phyloP scores from a whole-genome alignment of 805 yeast species.

The Isabelozyma heimii region DNA sequence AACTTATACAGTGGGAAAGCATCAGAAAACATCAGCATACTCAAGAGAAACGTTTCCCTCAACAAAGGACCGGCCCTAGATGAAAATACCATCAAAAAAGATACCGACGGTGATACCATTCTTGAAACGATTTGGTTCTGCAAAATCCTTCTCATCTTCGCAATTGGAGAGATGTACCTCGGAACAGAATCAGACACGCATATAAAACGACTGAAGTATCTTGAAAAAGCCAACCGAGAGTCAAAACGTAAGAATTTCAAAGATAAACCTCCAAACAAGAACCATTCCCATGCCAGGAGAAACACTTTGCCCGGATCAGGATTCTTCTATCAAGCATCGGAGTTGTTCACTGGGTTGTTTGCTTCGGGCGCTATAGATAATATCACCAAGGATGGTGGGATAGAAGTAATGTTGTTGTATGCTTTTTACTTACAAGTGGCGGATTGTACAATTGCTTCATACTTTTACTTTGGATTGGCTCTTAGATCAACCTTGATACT shows the following conservation, averaged over 20 bases:
- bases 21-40: constrained; percentile 34
- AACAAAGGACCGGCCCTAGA: constrained; percentile 25
- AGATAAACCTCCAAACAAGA: constrained; percentile 14
- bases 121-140: constrained; percentile 81
- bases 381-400: constrained; percentile 74
- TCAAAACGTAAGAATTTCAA: constrained; percentile 7
- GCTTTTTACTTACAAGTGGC: constrained; percentile 83
- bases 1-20: constrained; percentile 56
- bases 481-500: constrained; percentile 66
- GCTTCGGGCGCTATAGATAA: constrained; percentile 80
- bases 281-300: constrained; percentile 13
- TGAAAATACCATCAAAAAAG: constrained; percentile 42
- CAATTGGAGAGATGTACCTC: constrained; percentile 78
- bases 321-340: constrained; percentile 77
- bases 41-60: constrained; percentile 29
- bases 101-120: constrained; percentile 52
- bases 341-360: constrained; percentile 70
- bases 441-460: constrained; percentile 78
- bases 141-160: constrained; percentile 68
- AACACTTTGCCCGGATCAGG: constrained; percentile 73
- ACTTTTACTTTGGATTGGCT: constrained; percentile 77
- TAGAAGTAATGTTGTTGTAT: constrained; percentile 70
- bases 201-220: constrained; percentile 37
- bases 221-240: constrained; percentile 8
- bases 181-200: constrained; percentile 70